These are phyloP conservation scores for Dentipellis sp. DNA, from an alignment of 768 basidiomycete genomes.

Conservation along the genomic window DNA sequence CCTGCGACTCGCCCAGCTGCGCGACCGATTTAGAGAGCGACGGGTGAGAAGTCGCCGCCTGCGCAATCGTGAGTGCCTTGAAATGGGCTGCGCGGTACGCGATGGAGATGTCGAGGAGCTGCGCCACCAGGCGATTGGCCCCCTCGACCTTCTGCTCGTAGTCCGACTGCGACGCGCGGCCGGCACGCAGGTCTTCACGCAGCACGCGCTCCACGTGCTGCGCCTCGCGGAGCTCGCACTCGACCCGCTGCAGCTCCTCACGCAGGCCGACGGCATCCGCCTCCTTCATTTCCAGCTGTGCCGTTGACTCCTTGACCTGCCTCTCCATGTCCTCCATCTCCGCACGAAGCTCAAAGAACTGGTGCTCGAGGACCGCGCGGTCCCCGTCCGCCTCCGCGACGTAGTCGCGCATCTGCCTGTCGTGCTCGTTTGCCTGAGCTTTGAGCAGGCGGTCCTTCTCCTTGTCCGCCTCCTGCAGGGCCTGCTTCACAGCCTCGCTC, in stretches of 20 bases:
- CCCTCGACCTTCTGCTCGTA: slow-evolving; percentile 61
- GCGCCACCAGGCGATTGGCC: slow-evolving; percentile 62
- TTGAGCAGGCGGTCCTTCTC: slow-evolving; percentile 77
- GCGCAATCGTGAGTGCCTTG: slow-evolving; percentile 57
- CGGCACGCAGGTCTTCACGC: slow-evolving; percentile 65
- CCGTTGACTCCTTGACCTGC: slow-evolving; percentile 52
- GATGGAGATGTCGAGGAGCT: slow-evolving; percentile 74
- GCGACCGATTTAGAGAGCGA: slow-evolving; percentile 39
- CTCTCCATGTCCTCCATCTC: slow-evolving; percentile 50
- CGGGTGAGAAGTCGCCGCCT: slow-evolving; percentile 39
- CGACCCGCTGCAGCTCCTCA: slow-evolving; percentile 64
- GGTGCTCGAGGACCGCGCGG: slow-evolving; percentile 84
- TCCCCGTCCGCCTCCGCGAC: slow-evolving; percentile 92
- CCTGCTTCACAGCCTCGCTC: slow-evolving; percentile 59
- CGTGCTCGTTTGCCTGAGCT: slow-evolving; percentile 62
- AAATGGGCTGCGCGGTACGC: slow-evolving; percentile 70
- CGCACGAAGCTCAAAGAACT: slow-evolving; percentile 65
- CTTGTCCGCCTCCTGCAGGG: slow-evolving; percentile 53
- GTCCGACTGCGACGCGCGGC: slow-evolving; percentile 56
- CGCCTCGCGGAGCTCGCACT: slow-evolving; percentile 61
- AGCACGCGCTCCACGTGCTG: slow-evolving; percentile 59
- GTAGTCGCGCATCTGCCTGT: slow-evolving; percentile 70
- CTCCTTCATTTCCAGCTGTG: slow-evolving; percentile 53
- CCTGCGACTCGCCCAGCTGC: slow-evolving; percentile 27
- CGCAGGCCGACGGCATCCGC: slow-evolving; percentile 61